Conservation (phyloP, 805 yeast species). For the Yamadazyma sp. region DNA sequence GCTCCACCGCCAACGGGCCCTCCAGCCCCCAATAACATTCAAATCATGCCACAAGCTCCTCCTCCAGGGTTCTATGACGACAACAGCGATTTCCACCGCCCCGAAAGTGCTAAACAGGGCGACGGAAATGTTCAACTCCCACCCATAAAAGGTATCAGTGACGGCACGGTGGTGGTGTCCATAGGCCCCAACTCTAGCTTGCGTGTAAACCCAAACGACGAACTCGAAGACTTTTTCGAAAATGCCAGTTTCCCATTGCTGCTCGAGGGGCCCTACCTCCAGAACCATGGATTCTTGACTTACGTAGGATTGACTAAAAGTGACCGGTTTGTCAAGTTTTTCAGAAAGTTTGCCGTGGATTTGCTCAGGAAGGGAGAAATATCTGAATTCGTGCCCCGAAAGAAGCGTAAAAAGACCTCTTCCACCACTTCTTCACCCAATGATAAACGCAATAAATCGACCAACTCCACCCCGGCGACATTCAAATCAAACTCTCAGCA, state of each 20-base stretch:
- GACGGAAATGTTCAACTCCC: constrained; percentile 14
- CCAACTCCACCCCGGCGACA: constrained; percentile 7
- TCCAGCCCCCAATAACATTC: constrained; percentile 16
- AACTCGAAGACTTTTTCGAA: constrained; percentile 28
- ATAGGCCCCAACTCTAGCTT: constrained; percentile 37
- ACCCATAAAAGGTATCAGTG: constrained; percentile 13
- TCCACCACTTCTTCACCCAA: constrained; percentile 14
- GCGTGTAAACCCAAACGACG: constrained; percentile 33
- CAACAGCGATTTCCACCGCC: background rate
- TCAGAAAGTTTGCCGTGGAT: constrained; percentile 34
- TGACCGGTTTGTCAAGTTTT: constrained; percentile 38
- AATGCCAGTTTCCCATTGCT: constrained; percentile 35
- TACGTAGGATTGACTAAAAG: constrained; percentile 41
- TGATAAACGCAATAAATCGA: constrained; percentile 16
- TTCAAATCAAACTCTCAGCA: background rate
- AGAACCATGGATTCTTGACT: constrained; percentile 40
- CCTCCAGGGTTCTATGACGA: constrained; percentile 5
- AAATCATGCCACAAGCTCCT: constrained; percentile 9
- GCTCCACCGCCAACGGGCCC: constrained; percentile 16
- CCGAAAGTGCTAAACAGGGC: background rate
- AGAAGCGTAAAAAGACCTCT: constrained; percentile 10
- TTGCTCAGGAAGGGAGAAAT: constrained; percentile 36
- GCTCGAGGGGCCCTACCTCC: constrained; percentile 40
- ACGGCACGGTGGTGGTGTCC: constrained; percentile 25
- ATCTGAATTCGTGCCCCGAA: constrained; percentile 24